A percentile compares a stretch with the other conserved stretches of the same genome.
Conservation (phyloP, 2,329 filamentous ascomycete species). For the Colletotrichum eleusines region DNA sequence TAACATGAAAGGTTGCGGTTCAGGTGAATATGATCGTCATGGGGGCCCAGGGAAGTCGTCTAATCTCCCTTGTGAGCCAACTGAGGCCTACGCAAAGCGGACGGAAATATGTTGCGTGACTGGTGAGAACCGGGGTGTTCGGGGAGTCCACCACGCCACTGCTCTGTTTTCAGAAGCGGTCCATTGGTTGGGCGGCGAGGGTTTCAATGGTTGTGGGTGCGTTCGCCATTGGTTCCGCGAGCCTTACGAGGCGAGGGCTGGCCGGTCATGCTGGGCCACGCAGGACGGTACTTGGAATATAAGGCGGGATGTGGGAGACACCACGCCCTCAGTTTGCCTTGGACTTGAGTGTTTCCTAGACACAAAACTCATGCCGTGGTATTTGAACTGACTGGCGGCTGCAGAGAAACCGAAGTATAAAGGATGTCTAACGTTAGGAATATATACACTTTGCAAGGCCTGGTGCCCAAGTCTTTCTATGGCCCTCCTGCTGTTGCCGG, state of each 20-base stretch:
- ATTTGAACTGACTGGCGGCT: no score
- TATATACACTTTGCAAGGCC: constrained; percentile 7
- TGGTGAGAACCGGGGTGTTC: constrained; percentile 1
- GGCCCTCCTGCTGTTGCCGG: constrained; percentile 20
- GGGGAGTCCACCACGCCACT: constrained; percentile 6
- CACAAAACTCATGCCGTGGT: not conserved
- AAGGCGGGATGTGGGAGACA: constrained; percentile 11
- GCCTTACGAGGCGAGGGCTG: constrained; percentile 3
- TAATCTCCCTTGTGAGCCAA: not conserved
- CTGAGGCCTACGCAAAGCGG: constrained; percentile 22
- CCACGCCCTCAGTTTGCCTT: not conserved
- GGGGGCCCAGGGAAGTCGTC: constrained; percentile 7
- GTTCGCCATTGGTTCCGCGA: constrained; percentile 10
- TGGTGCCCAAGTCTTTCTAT: constrained; percentile 16
- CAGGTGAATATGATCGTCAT: not conserved
- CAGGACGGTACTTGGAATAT: not conserved
- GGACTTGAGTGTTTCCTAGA: not conserved
- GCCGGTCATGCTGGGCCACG: not conserved
- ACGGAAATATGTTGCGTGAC: not conserved
- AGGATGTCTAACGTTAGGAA: not conserved
- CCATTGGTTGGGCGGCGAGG: not conserved
- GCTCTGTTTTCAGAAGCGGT: constrained; percentile 11
- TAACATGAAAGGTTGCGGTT: not conserved
- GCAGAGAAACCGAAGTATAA: not conserved
- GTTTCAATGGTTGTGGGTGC: not conserved